Percentiles rank a stretch among this genome's conserved stretches.
Evolutionary conservation across 495 filamentous ascomycete genomes (phyloP).

Genomic region (Penicillium diatomitis): DNA sequence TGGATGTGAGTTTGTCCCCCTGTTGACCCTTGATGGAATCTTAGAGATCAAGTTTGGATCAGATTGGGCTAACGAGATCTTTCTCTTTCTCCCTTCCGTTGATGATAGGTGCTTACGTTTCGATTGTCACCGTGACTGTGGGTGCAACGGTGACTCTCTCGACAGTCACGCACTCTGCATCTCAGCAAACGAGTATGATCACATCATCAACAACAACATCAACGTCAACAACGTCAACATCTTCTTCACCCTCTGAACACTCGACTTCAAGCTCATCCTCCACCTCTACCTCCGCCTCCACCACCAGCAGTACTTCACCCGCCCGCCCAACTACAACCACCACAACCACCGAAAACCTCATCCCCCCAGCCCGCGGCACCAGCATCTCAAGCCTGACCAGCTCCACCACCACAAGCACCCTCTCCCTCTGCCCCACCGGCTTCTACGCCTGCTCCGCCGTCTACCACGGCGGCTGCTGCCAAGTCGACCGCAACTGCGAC

Average conservation of each 20-base stretch:
- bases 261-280: conserved; percentile 5
- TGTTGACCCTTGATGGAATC: too few species aligned
- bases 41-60: too few species aligned
- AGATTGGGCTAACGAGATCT: too few species aligned
- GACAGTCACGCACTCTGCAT: conserved; percentile 30
- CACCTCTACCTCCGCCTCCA: neutral
- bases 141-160: conserved; percentile 34
- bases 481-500: conserved; percentile 73
- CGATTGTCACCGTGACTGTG: conserved; percentile 39
- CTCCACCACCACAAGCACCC: conserved; percentile 9
- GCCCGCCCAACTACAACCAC: neutral
- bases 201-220: conserved; percentile 5
- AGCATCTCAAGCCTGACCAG: conserved; percentile 24
- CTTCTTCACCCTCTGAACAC: too few species aligned
- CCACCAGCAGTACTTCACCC: neutral
- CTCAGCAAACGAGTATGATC: conserved; percentile 19
- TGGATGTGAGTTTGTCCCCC: conserved; percentile 56
- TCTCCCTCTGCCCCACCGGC: conserved; percentile 50
- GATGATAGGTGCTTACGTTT: conserved; percentile 31
- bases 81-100: neutral
- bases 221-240: too few species aligned
- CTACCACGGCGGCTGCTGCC: conserved; percentile 68
- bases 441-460: conserved; percentile 65
- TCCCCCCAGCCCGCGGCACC: conserved; percentile 45
- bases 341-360: conserved; percentile 16